phyloP scores from a whole-genome alignment of 148 eudicot genomes.

The Rhododendron ovatum region DNA sequence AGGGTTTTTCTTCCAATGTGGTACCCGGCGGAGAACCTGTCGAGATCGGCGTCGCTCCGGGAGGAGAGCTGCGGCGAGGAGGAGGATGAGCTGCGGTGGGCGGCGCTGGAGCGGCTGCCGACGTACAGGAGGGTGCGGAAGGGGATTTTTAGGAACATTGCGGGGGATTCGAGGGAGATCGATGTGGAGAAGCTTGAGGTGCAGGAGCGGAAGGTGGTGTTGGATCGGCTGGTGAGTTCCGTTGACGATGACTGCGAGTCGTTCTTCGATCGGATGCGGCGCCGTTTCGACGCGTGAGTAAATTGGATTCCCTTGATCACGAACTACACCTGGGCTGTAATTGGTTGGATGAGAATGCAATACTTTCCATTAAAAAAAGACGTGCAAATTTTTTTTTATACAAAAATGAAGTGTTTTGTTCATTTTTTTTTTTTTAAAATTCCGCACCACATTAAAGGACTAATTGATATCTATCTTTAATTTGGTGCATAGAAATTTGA shows the following conservation, averaged over 20 bases:
- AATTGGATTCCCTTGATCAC: neutral
- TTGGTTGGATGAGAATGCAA: neutral
- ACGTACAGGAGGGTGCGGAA: slow-evolving; percentile 68
- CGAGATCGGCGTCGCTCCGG: slow-evolving; percentile 66
- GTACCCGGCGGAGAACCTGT: slow-evolving; percentile 68
- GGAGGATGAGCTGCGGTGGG: slow-evolving; percentile 91
- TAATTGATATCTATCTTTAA: too few relatives aligned
- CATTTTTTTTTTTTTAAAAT: too few relatives aligned
- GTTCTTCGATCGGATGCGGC: slow-evolving; percentile 71
- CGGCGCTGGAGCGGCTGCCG: slow-evolving; percentile 88
- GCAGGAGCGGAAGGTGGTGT: slow-evolving; percentile 58
- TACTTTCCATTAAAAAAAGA: too few relatives aligned
- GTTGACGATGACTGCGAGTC: slow-evolving; percentile 63
- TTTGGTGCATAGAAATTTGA: too few relatives aligned
- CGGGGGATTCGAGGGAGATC: slow-evolving; percentile 65
- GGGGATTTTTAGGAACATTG: slow-evolving; percentile 55
- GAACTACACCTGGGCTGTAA: neutral
- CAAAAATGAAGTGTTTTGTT: too few relatives aligned
- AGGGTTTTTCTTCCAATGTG: slow-evolving; percentile 41
- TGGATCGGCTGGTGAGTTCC: slow-evolving; percentile 60
- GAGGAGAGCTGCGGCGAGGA: slow-evolving; percentile 65
- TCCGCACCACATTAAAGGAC: too few relatives aligned
- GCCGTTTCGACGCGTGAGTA: slow-evolving; percentile 66
- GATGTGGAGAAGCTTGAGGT: slow-evolving; percentile 46
- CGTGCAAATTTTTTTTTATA: too few relatives aligned